phyloP scores from a whole-genome alignment of 805 yeast species.

The Wickerhamomyces pijperi region DNA sequence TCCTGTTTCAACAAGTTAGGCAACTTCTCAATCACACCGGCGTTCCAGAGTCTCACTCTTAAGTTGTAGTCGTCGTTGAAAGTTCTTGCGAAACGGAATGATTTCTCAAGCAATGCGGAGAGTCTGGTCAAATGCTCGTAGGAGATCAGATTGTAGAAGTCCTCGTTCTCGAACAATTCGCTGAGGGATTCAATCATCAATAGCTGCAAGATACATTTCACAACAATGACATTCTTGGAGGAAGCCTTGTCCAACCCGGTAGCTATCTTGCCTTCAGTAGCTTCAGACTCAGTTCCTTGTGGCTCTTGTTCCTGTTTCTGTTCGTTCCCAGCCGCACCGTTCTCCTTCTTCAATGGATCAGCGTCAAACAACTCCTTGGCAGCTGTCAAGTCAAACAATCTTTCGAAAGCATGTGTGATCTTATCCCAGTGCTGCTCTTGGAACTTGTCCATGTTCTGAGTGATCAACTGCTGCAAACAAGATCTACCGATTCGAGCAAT shows the following conservation, averaged over 20 bases:
- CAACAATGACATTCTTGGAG: conserved; percentile 68
- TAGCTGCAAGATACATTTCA: conserved; percentile 84
- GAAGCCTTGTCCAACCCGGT: conserved; percentile 30
- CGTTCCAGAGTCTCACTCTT: conserved; percentile 81
- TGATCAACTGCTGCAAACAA: conserved; percentile 69
- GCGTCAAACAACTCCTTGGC: conserved; percentile 71
- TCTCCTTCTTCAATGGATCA: conserved; percentile 28
- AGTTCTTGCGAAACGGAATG: conserved; percentile 73
- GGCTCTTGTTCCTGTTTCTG: neutral
- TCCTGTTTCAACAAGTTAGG: conserved; percentile 92
- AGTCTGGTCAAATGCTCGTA: conserved; percentile 48
- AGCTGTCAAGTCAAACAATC: conserved; percentile 70
- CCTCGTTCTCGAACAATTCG: conserved; percentile 65
- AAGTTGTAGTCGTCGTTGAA: conserved; percentile 86
- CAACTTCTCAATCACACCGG: conserved; percentile 83
- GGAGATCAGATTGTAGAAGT: conserved; percentile 61
- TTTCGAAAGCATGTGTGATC: conserved; percentile 52
- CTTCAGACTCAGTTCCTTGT: no score
- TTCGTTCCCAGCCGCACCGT: conserved; percentile 3
- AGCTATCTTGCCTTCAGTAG: conserved; percentile 1
- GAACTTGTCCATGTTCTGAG: conserved; percentile 65
- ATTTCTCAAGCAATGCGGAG: conserved; percentile 47
- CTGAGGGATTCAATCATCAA: conserved; percentile 78
- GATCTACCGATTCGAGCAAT: conserved; percentile 91
- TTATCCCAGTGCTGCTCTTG: conserved; percentile 61